Evolutionary conservation across 2,329 filamentous ascomycete genomes (phyloP).

Genomic region (Chaetomiaceae sp.): DNA sequence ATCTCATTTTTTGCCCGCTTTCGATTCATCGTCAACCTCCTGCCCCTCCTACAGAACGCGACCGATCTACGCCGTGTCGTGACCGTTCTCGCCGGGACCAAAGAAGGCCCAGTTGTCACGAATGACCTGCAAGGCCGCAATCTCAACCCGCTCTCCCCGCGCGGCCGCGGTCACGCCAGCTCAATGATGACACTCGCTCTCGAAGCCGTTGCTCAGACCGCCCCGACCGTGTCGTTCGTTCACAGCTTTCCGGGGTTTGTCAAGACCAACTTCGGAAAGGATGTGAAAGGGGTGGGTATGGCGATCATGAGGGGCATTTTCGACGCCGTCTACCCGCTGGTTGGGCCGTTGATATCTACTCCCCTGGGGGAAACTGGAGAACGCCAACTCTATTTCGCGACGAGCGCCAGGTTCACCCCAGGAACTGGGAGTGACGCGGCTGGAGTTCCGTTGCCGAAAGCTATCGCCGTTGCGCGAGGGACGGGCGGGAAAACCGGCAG

Average conservation of each 20-base stretch:
- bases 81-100: slow-evolving; percentile 30
- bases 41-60: slow-evolving; percentile 29
- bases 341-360: slow-evolving; percentile 19
- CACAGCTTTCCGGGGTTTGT: slow-evolving; percentile 32
- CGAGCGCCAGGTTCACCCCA: slow-evolving; percentile 20
- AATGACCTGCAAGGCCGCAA: slow-evolving; percentile 28
- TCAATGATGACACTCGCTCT: slow-evolving; percentile 30
- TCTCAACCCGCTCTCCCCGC: neutral
- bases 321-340: slow-evolving; percentile 16
- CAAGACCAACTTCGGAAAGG: slow-evolving; percentile 23
- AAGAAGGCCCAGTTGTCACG: slow-evolving; percentile 28
- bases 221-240: slow-evolving; percentile 29
- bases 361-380: slow-evolving; percentile 28
- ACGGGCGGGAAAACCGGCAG: neutral
- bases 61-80: slow-evolving; percentile 31
- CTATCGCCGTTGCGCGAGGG: neutral
- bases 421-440: neutral
- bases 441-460: slow-evolving; percentile 1
- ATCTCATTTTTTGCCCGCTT: slow-evolving; percentile 33
- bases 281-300: neutral
- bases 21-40: slow-evolving; percentile 31
- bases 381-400: slow-evolving; percentile 29
- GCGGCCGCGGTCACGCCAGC: slow-evolving; percentile 28
- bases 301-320: slow-evolving; percentile 12
- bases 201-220: slow-evolving; percentile 27